Conservation (phyloP, 306 rosid genomes). For the Senna tora region DNA sequence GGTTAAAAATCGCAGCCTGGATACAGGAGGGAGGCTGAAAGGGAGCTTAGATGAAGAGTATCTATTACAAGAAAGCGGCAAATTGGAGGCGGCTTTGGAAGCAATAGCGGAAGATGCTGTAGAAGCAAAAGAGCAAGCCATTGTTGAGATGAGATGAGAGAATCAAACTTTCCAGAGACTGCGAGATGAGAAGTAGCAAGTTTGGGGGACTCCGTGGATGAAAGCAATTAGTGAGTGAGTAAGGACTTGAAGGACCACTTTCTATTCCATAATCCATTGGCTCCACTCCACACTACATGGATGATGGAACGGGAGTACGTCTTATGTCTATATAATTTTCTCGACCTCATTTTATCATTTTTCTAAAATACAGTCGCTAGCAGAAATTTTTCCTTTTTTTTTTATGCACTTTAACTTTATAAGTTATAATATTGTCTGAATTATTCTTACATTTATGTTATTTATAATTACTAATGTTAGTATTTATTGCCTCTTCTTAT, state of each 20-base stretch:
- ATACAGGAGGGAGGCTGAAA: constrained; percentile 52
- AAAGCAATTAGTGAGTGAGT: constrained; percentile 35
- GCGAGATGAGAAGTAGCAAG: constrained; percentile 11
- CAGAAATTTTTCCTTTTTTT: too few relatives aligned
- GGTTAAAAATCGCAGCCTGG: constrained; percentile 51
- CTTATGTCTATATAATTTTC: too few relatives aligned
- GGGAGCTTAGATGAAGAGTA: constrained; percentile 45
- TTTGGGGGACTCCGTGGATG: too few relatives aligned
- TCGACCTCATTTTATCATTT: too few relatives aligned
- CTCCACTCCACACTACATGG: not conserved
- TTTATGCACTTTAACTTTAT: too few relatives aligned
- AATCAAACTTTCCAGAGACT: not conserved
- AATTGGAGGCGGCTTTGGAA: constrained; percentile 45
- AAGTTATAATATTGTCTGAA: too few relatives aligned
- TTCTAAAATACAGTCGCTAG: too few relatives aligned
- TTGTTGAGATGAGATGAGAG: constrained; percentile 6
- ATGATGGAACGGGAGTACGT: too few relatives aligned
- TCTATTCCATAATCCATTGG: not conserved
- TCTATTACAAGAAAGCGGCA: constrained; percentile 26
- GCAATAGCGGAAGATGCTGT: constrained; percentile 41
- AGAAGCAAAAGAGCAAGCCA: constrained; percentile 46
- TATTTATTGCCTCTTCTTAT: too few relatives aligned
- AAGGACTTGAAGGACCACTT: constrained; percentile 16
- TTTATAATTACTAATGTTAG: too few relatives aligned
- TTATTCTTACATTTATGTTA: too few relatives aligned